Evolutionary conservation across 148 eudicot species (phyloP), one percentile per base, ranked within the genome.

Genomic region (Chenopodium formosanum): DNA sequence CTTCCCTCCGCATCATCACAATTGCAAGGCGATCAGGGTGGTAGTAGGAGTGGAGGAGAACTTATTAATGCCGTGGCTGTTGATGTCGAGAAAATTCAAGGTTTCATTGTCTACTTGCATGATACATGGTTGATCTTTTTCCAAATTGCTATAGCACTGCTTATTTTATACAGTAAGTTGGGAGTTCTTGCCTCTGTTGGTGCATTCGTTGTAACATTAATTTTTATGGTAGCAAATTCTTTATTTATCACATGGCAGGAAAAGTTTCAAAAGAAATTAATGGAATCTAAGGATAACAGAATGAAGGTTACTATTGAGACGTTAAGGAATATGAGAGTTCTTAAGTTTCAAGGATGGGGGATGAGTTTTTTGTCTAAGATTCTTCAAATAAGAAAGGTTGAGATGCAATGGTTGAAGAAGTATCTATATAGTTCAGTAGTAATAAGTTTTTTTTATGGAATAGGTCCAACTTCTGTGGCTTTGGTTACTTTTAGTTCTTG

Each of bases 341-440:
- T 90, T 66, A 90, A 86, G 85, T 89, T 90, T 75, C 90, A 90
- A 68, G 90, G 86, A 4, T 90, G 93, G 93, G 91, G 88, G 82
- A 80, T 81, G 84, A 85, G 82, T 69, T 91, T 91, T 56, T 84
- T 91, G 81, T 82, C 86, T 2, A 91, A 83, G 78, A 86, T 91
- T 79, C 37, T 72, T 11, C 73, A 89, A 23, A 78, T 87, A 8
- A 86, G 91, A 77, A 74, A 72, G 1, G 69, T 32, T 16, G 91
- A 91, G 79, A 69, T 82, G 4, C 70, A 70, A 9, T 86, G 93
- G 91, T 80, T 91, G 80, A 80, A 52, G 58, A 91, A 86, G 62
- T 87, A 65, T 53, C 23, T 83, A 17, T 81, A 79, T 71, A 86
- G 82, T 67, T 46, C 60, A 4, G 87, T 89, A 29, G 19, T 78